phyloP scores from a whole-genome alignment of 306 rosid species.

The Mimosa pudica region DNA sequence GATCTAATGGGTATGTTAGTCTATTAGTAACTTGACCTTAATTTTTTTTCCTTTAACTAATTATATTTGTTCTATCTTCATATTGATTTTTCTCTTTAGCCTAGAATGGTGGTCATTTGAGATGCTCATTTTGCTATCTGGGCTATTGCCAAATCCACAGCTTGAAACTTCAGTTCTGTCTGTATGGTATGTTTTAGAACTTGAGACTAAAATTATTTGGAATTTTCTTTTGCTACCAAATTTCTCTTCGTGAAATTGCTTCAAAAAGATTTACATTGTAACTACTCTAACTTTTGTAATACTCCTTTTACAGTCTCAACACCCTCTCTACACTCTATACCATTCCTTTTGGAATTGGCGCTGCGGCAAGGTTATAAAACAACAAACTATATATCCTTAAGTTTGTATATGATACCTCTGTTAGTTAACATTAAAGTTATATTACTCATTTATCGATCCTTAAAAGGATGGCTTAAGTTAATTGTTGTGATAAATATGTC shows the following conservation, averaged over 20 bases:
- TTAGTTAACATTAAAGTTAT: too few relatives aligned
- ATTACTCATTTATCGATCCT: too few relatives aligned
- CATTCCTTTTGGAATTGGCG: conserved; percentile 71
- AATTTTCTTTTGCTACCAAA: background rate
- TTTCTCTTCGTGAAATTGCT: background rate
- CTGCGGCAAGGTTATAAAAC: conserved; percentile 59
- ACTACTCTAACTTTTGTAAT: conserved; percentile 6
- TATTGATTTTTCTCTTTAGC: conserved; percentile 41
- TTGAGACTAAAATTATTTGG: background rate
- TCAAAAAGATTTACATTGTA: background rate
- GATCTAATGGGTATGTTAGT: too few relatives aligned
- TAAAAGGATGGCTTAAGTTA: too few relatives aligned
- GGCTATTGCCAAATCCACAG: conserved; percentile 82
- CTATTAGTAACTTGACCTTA: too few relatives aligned
- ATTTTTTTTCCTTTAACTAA: too few relatives aligned
- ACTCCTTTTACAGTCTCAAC: conserved; percentile 51
- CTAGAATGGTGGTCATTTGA: conserved; percentile 80
- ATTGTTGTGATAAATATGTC: too few relatives aligned
- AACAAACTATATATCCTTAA: background rate
- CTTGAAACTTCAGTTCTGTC: conserved; percentile 84
- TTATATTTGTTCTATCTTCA: background rate
- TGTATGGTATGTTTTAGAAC: conserved; percentile 52
- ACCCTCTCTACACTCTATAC: conserved; percentile 55
- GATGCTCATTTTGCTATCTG: conserved; percentile 61
- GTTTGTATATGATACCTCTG: background rate